Evolutionary conservation across 139 green algal species (phyloP).

Genomic region (Chlamydomonas asymmetrica): DNA sequence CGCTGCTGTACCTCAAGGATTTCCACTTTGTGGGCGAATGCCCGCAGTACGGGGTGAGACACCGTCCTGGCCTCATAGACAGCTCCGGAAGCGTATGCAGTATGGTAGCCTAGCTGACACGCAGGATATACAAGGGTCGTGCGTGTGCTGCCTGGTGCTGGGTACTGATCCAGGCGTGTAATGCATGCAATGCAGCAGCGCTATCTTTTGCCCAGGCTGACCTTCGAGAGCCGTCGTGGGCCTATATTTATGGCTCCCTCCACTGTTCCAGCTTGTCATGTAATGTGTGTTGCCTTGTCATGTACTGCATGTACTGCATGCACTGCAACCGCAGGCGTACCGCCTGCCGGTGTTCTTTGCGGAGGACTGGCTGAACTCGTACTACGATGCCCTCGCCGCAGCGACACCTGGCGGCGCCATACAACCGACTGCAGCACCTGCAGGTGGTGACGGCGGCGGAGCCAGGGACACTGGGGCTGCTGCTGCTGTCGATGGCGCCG

Average conservation of each 20-base stretch:
- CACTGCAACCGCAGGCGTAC: constrained; percentile 57
- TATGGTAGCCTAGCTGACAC: background rate
- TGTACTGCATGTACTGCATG: background rate
- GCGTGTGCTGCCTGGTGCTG: background rate
- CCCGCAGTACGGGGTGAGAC: constrained; percentile 42
- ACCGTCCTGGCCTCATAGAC: background rate
- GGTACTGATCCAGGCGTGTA: background rate
- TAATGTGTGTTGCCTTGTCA: background rate
- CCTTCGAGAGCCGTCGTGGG: background rate
- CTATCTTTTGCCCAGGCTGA: background rate
- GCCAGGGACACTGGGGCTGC: background rate
- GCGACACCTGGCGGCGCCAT: background rate
- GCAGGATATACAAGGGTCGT: too few relatives aligned
- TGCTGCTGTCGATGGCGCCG: background rate
- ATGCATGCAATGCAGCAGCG: background rate
- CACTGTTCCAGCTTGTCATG: background rate
- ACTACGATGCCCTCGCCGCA: constrained; percentile 52
- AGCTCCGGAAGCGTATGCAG: background rate
- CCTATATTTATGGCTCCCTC: background rate
- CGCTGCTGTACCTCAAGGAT: constrained; percentile 84
- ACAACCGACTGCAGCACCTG: constrained; percentile 10
- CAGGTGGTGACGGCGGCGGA: background rate
- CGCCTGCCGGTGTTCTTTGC: constrained; percentile 62
- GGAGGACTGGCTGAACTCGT: constrained; percentile 92
- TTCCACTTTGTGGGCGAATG: constrained; percentile 85